These are phyloP conservation scores for Coniosporium tulheliwenetii DNA, from an alignment of 2,329 filamentous ascomycete genomes.

Conservation along the genomic window DNA sequence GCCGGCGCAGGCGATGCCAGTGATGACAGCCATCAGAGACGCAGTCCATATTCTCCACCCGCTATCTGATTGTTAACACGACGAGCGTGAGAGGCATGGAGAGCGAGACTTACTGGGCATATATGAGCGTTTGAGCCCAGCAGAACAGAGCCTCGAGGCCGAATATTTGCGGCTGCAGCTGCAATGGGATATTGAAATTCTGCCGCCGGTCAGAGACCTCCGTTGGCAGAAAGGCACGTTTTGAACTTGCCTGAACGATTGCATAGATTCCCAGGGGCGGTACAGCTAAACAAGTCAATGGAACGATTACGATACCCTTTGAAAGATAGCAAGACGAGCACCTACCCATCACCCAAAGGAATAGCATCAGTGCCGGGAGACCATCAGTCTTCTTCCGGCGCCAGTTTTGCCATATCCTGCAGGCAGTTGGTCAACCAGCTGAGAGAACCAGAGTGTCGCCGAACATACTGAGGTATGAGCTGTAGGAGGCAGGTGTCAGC, in stretches of 20 bases:
- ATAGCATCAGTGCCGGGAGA: conserved; percentile 44
- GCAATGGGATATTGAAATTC: conserved; percentile 38
- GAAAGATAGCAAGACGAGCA: not conserved
- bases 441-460: too few relatives aligned
- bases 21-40: conserved; percentile 21
- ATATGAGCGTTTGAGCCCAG: conserved; percentile 38
- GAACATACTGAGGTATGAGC: too few relatives aligned
- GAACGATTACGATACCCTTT: too few relatives aligned
- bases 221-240: not conserved
- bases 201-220: conserved; percentile 9
- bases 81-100: not conserved
- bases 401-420: conserved; percentile 42
- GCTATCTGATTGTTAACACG: conserved; percentile 12
- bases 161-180: conserved; percentile 40
- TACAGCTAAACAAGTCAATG: conserved; percentile 11
- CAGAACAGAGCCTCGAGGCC: conserved; percentile 31
- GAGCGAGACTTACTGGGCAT: conserved; percentile 25
- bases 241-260: conserved; percentile 27
- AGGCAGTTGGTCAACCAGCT: too few relatives aligned
- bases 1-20: conserved; percentile 32
- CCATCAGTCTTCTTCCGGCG: conserved; percentile 45
- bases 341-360: conserved; percentile 44
- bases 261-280: conserved; percentile 37
- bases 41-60: conserved; percentile 34
- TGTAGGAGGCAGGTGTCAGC: too few relatives aligned